Base-by-base conservation (phyloP, 805 yeast species). In the Candida nitratophila region DNA sequence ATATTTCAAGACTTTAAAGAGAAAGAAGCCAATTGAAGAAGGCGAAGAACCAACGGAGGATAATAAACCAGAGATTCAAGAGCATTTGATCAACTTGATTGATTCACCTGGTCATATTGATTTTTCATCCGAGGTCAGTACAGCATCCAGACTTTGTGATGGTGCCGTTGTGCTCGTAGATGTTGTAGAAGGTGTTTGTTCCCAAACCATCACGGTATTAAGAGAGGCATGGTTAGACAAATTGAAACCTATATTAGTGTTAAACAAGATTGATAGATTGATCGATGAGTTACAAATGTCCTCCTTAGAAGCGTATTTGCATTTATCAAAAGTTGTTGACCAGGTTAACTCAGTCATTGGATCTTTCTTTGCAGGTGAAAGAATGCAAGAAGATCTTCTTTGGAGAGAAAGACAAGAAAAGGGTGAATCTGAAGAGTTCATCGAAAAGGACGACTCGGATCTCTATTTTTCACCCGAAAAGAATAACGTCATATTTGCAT, bases 21-120 rank as follows among this genome's bases (percentile, higher is more conserved):
- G 64, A 42, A 72, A 66, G 6, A 57, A 54, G 2, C 47, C 20
- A 5, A 16, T 10, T 4, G 27, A 7, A 10, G 27, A 24, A 24
- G 27, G 27, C 27, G 40, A 38, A 38, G 26, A n/a, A 15, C n/a
- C 32, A 19, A 20, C 21, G 3, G 44, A 44, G 14, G 34, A 44
- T 10, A 38, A 37, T 2, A 40, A 36, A 7, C 51, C 54, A 5
- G 58, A 53, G 22, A 75, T 83, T 34, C 78, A 77, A 36, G 96
- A 93, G 57, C 86, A 86, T 63, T 67, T 93, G 44, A 83, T 93
- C 57, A 93, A 93, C 59, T 73, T 93, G 54, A 91, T 93, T 46
- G 99, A 93, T 64, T 91, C 98, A 0, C 99, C 99, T 0, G 99
- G 99, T n/a, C 99, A 93, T 56, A 88, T 93, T 47, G 99, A 93